Percentiles rank a stretch among this genome's conserved stretches.
These are phyloP conservation scores for Podaxis sp. DNA, from an alignment of 768 basidiomycete species.

Conservation along the genomic window DNA sequence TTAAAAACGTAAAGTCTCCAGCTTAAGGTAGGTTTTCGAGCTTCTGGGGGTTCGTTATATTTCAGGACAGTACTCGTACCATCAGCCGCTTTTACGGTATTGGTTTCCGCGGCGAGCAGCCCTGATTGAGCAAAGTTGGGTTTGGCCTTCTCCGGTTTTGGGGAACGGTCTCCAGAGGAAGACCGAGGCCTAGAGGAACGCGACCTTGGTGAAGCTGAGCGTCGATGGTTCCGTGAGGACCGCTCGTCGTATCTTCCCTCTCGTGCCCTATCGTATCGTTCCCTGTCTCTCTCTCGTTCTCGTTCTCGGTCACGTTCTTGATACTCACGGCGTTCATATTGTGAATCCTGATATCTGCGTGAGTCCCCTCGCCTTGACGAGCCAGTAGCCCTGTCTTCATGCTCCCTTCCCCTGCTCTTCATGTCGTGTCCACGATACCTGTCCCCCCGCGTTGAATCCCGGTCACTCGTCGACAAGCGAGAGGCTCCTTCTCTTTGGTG, in stretches of 20 bases:
- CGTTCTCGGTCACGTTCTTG: conserved; percentile 38
- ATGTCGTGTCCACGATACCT: neutral
- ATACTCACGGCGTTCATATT: conserved; percentile 22
- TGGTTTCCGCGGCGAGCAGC: conserved; percentile 92
- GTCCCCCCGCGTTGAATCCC: neutral
- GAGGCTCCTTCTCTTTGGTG: neutral
- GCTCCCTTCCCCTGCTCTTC: conserved; percentile 9
- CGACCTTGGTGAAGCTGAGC: conserved; percentile 65
- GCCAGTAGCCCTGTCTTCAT: neutral
- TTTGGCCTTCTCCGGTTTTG: conserved; percentile 53
- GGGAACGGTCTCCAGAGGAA: conserved; percentile 29
- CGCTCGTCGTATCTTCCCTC: conserved; percentile 26
- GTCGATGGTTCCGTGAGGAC: conserved; percentile 31
- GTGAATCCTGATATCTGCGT: conserved; percentile 3
- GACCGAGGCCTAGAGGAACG: conserved; percentile 43
- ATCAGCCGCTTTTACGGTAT: conserved; percentile 75
- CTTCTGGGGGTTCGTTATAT: conserved; percentile 99
- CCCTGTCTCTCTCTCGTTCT: conserved; percentile 43
- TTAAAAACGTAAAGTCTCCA: conserved; percentile 99
- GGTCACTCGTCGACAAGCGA: neutral
- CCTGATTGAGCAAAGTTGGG: conserved; percentile 91
- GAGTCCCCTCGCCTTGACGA: neutral
- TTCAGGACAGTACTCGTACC: conserved; percentile 86
- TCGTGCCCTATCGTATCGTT: conserved; percentile 35
- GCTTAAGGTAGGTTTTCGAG: conserved; percentile 81